phyloP scores from a whole-genome alignment of 331 rosid species.

The Quercus lobata region DNA sequence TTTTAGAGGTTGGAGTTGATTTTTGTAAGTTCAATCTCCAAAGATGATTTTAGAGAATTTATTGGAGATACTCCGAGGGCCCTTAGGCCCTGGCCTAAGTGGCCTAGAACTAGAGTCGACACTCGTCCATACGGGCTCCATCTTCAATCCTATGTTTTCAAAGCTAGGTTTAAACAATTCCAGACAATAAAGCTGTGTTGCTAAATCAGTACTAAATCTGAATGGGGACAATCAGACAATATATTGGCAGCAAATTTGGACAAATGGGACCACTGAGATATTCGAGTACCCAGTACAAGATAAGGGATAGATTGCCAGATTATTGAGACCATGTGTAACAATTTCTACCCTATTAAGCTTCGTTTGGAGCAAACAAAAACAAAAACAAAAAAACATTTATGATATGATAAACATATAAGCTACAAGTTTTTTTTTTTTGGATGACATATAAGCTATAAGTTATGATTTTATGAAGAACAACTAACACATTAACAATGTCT shows the following conservation, averaged over 20 bases:
- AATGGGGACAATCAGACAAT: background rate
- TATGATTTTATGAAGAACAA: background rate
- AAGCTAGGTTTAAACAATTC: background rate
- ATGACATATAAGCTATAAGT: background rate
- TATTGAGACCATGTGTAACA: background rate
- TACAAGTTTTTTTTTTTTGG: background rate
- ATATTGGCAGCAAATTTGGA: background rate
- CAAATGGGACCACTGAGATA: conserved; percentile 12
- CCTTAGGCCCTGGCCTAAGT: too few relatives aligned
- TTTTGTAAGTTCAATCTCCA: too few relatives aligned
- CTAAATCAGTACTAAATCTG: background rate
- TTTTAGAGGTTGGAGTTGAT: too few relatives aligned
- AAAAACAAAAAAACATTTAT: background rate
- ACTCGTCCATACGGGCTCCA: background rate
- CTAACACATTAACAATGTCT: background rate
- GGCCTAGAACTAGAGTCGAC: background rate
- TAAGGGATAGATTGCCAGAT: background rate
- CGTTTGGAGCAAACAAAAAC: background rate
- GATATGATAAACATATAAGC: background rate
- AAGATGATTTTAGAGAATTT: too few relatives aligned
- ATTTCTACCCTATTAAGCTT: background rate
- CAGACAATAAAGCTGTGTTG: background rate
- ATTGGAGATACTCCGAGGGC: too few relatives aligned
- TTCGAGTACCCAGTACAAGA: conserved; percentile 3
- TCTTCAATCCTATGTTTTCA: background rate